These are phyloP conservation scores for Vitellaria paradoxa DNA, from an alignment of 179 eudicot genomes.

Conservation along the genomic window DNA sequence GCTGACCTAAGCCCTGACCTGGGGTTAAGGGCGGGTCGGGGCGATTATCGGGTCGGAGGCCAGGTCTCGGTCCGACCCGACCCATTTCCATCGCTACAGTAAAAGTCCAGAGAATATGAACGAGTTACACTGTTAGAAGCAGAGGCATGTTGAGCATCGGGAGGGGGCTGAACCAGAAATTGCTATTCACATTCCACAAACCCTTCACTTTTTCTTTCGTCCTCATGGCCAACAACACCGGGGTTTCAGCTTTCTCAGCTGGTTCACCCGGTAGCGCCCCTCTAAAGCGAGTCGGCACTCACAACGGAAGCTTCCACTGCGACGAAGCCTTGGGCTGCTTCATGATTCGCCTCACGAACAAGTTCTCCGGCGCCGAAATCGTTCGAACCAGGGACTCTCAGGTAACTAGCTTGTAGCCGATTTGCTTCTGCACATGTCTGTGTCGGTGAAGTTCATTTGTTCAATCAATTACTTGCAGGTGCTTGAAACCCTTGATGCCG, in stretches of 20 bases:
- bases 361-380: constrained; percentile 58
- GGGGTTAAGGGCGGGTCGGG: no score
- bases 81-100: no score
- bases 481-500: constrained; percentile 82
- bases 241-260: constrained; percentile 28
- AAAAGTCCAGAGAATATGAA: no score
- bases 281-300: constrained; percentile 71
- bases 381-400: constrained; percentile 76
- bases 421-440: not conserved
- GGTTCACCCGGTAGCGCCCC: constrained; percentile 31
- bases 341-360: constrained; percentile 81
- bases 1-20: no score
- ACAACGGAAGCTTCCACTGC: constrained; percentile 96
- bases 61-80: no score
- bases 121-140: no score
- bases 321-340: constrained; percentile 97
- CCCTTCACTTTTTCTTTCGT: not conserved
- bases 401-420: constrained; percentile 22
- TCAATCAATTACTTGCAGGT: constrained; percentile 35
- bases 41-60: no score
- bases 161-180: not conserved
- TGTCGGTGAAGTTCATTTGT: no score
- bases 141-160: no score
- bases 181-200: not conserved
- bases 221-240: not conserved